These are phyloP conservation scores for Fusarium sp. DNA, from an alignment of 2,329 filamentous ascomycete genomes.

Conservation along the genomic window DNA sequence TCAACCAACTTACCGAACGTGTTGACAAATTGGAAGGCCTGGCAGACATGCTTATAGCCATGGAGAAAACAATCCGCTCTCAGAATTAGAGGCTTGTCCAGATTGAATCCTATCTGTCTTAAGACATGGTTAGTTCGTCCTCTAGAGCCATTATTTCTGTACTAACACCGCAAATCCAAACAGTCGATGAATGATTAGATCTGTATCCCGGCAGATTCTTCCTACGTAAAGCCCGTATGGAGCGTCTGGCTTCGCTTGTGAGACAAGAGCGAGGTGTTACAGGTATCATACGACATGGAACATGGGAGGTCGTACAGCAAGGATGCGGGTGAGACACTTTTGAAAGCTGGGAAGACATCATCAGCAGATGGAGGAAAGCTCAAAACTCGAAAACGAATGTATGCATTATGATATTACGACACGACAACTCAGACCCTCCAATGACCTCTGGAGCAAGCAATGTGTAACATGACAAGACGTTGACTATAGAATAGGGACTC, in stretches of 20 bases:
- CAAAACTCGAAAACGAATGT: slow-evolving; percentile 28
- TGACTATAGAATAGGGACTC: slow-evolving; percentile 26
- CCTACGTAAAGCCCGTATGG: slow-evolving; percentile 80
- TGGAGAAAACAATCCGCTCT: too few species aligned
- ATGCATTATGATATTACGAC: neutral
- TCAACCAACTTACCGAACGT: too few species aligned
- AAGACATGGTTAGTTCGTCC: too few species aligned
- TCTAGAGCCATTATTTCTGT: too few species aligned
- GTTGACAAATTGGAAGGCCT: too few species aligned
- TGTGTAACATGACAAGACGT: slow-evolving; percentile 21
- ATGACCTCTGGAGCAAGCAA: slow-evolving; percentile 19
- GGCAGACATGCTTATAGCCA: too few species aligned
- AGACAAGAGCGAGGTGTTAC: slow-evolving; percentile 84
- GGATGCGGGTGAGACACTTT: slow-evolving; percentile 73
- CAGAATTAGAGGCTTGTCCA: too few species aligned
- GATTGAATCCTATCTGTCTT: too few species aligned
- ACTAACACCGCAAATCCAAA: slow-evolving; percentile 50
- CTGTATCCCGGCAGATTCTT: slow-evolving; percentile 90
- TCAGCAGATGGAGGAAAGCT: slow-evolving; percentile 69
- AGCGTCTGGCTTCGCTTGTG: slow-evolving; percentile 78
- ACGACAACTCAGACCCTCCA: neutral
- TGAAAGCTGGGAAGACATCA: slow-evolving; percentile 72
- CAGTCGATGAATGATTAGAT: slow-evolving; percentile 89
- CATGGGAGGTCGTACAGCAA: slow-evolving; percentile 82
- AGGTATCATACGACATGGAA: slow-evolving; percentile 81